A percentile compares a stretch with the other conserved stretches of the same genome.
phyloP scores from a whole-genome alignment of 441 rosid species.

The Breynia disticha region DNA sequence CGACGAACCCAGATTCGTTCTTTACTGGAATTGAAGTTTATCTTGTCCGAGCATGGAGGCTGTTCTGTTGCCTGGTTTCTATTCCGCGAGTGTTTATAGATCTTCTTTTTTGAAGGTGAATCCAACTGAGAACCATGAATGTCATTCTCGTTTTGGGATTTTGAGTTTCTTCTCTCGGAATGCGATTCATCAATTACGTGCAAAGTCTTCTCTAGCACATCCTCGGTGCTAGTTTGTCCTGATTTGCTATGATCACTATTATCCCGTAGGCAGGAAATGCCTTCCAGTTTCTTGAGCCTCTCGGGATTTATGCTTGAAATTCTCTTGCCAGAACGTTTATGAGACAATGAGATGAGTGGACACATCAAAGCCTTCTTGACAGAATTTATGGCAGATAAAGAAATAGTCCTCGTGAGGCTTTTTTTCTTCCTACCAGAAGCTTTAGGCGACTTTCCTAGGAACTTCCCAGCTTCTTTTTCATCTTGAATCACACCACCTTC shows the following conservation, averaged over 20 bases:
- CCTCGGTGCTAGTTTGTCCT: constrained; percentile 11
- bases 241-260: constrained; percentile 4
- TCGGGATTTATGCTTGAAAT: constrained; percentile 10
- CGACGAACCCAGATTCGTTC: constrained; percentile 8
- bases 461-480: constrained; percentile 16
- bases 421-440: constrained; percentile 11
- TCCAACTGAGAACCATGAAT: constrained; percentile 11
- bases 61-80: constrained; percentile 8
- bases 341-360: constrained; percentile 20
- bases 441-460: constrained; percentile 15
- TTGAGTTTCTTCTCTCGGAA: constrained; percentile 20
- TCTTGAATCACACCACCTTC: constrained; percentile 1
- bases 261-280: constrained; percentile 11
- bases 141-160: constrained; percentile 13
- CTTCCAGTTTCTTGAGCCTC: constrained; percentile 7
- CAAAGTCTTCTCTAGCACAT: constrained; percentile 35
- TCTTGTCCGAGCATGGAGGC: constrained; percentile 11
- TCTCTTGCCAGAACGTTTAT: constrained; percentile 19
- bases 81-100: constrained; percentile 4
- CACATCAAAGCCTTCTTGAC: constrained; percentile 12
- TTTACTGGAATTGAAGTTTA: constrained; percentile 9
- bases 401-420: constrained; percentile 15
- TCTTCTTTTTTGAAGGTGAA: constrained; percentile 18
- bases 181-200: constrained; percentile 30
- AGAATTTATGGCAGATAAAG: constrained; percentile 11